Evolutionary conservation across 2,329 filamentous ascomycete species (phyloP).

Genomic region (Fusarium euwallaceae): DNA sequence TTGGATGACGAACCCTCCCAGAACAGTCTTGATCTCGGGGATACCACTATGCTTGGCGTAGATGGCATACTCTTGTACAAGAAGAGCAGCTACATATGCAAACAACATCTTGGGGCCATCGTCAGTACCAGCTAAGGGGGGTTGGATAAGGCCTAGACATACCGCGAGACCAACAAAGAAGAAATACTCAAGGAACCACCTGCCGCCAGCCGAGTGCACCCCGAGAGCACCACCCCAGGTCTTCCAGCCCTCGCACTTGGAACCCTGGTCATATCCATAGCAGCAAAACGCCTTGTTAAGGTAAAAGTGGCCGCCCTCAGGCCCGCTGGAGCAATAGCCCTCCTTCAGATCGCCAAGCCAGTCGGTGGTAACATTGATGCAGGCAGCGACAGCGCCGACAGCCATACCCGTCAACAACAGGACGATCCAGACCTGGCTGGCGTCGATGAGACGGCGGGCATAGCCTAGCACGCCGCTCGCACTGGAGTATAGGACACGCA

Average conservation of each 20-base stretch:
- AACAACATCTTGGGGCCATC: slow-evolving; percentile 72
- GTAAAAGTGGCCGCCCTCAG: slow-evolving; percentile 89
- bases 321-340: slow-evolving; percentile 82
- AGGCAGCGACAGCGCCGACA: slow-evolving; percentile 86
- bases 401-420: slow-evolving; percentile 87
- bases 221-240: slow-evolving; percentile 84
- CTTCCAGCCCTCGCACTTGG: slow-evolving; percentile 88
- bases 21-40: slow-evolving; percentile 95
- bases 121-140: slow-evolving; percentile 31
- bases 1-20: slow-evolving; percentile 93
- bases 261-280: slow-evolving; percentile 86
- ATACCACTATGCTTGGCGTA: slow-evolving; percentile 97
- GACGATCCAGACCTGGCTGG: slow-evolving; percentile 92
- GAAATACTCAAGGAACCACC: slow-evolving; percentile 87
- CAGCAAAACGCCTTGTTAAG: slow-evolving; percentile 94
- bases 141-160: slow-evolving; percentile 45
- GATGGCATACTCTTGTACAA: slow-evolving; percentile 86
- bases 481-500: slow-evolving; percentile 80
- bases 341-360: slow-evolving; percentile 95
- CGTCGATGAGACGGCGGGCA: slow-evolving; percentile 80
- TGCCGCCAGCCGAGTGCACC: slow-evolving; percentile 73
- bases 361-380: slow-evolving; percentile 89
- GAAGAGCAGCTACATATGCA: slow-evolving; percentile 79
- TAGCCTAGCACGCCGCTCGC: slow-evolving; percentile 80
- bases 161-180: slow-evolving; percentile 90